Evolutionary conservation across 2,329 filamentous ascomycete genomes (phyloP).

Genomic region (Penicillium sp.): DNA sequence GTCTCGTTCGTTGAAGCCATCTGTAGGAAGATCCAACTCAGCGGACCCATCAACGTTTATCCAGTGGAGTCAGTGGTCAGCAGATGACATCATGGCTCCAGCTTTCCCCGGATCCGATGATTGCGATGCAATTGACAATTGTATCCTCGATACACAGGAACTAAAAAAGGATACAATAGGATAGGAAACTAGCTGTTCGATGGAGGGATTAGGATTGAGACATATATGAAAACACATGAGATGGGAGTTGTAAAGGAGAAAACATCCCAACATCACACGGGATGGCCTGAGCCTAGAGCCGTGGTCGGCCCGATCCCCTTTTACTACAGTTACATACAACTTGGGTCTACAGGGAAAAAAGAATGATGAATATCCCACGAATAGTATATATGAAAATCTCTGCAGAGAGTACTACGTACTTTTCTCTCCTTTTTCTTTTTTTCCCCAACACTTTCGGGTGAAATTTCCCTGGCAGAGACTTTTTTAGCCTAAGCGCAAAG

Average conservation of each 20-base stretch:
- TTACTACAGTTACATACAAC: not conserved
- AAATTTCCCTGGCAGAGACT: conserved; percentile 5
- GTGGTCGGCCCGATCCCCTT: not conserved
- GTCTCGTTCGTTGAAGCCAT: not conserved
- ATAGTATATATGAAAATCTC: not conserved
- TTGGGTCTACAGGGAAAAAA: too few species aligned
- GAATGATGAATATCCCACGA: too few species aligned
- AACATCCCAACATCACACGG: not conserved
- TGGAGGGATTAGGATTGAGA: too few species aligned
- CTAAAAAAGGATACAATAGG: too few species aligned
- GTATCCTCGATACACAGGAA: not conserved
- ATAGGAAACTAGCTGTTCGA: too few species aligned
- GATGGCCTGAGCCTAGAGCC: not conserved
- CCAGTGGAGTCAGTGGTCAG: not conserved
- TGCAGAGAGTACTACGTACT: not conserved
- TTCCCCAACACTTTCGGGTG: conserved; percentile 1
- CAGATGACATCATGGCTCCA: conserved; percentile 2
- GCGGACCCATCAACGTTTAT: not conserved
- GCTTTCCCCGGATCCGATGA: conserved; percentile 1
- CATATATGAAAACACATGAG: too few species aligned
- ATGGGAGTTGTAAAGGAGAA: too few species aligned
- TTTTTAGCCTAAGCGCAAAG: conserved; percentile 1
- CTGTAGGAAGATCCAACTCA: not conserved
- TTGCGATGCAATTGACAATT: not conserved
- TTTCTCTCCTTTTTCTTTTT: not conserved